Base-by-base conservation (phyloP, 257 asterid genomes). In the Scutellaria baicalensis region DNA sequence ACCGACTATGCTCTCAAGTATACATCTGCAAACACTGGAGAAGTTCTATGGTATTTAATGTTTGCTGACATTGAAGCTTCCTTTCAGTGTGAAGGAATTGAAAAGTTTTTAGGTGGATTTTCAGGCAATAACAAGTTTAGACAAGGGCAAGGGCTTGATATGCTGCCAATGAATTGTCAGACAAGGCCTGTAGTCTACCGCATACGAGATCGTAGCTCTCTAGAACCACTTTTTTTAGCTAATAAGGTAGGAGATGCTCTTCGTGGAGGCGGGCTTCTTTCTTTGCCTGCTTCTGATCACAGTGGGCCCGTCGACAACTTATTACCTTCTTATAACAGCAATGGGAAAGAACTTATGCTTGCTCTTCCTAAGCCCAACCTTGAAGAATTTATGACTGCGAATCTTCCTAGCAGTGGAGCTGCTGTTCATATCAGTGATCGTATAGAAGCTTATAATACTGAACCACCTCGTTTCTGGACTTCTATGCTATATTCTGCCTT, bases 51-150 rank as follows among this genome's bases (percentile, higher is more conserved):
- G 98, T 80, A 86, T 79, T 79, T 92, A 49, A 86, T 66, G 78
- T 84, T 89, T 80, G 96, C 98, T 12, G 85, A 86, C 61, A 62
- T 89, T 64, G 92, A 92, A 77, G 96, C 96, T 61, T 87, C 96
- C 9, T 86, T 75, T 60, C 86, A 84, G 16, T 83, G 89, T 66
- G 86, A 80, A 21, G 88, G 85, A 52, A 71, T 79, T 43, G 94
- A 83, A 59, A 80, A 74, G 18, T 76, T 86, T 69, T 72, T 86
- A 16, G 89, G 80, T 18, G 79, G 75, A 36, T 40, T 58, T 55
- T 59, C 71, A 54, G 58, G 66, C 52, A 72, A 27, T 56, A 70
- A 79, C 18, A 65, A 66, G 39, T 70, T 82, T 44, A 58, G 68
- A 49, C 76, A 59, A 6, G 75, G 61, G 59, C 49, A 68, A 52